Conservation (phyloP, 352 stramenopile species). For the Phytophthora syringae region DNA sequence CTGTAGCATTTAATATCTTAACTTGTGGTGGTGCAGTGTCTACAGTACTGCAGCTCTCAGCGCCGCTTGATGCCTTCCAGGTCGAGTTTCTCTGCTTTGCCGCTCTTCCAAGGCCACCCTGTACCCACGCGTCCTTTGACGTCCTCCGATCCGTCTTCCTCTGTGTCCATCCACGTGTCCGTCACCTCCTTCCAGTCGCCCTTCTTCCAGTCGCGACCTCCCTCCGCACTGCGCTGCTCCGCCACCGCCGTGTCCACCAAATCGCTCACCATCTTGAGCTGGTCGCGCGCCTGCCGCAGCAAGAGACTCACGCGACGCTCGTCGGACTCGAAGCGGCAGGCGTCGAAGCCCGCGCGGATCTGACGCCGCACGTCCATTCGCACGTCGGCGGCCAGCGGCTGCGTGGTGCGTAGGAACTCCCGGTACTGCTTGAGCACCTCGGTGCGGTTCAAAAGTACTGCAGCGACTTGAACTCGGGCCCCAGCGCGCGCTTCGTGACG, state of each 20-base stretch:
- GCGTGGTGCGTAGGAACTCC: slow-evolving; percentile 66
- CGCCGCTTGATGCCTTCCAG: slow-evolving; percentile 62
- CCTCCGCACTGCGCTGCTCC: slow-evolving; percentile 39
- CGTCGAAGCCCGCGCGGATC: slow-evolving; percentile 66
- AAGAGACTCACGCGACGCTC: slow-evolving; percentile 55
- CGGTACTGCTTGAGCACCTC: slow-evolving; percentile 68
- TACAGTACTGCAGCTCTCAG: slow-evolving; percentile 11
- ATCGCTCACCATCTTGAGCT: slow-evolving; percentile 76
- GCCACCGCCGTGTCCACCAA: slow-evolving; percentile 71
- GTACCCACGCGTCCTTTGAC: slow-evolving; percentile 65
- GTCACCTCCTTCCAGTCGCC: slow-evolving; percentile 18
- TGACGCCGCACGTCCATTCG: slow-evolving; percentile 63
- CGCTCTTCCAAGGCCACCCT: slow-evolving; percentile 74
- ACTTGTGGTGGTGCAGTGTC: not conserved
- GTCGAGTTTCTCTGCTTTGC: slow-evolving; percentile 56
- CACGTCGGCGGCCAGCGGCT: slow-evolving; percentile 50
- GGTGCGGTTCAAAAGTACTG: slow-evolving; percentile 80
- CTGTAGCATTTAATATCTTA: slow-evolving; percentile 40
- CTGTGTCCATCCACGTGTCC: slow-evolving; percentile 49
- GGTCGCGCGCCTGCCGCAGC: slow-evolving; percentile 60
- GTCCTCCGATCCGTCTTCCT: slow-evolving; percentile 47
- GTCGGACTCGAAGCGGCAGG: slow-evolving; percentile 55
- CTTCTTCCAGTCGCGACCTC: slow-evolving; percentile 32
- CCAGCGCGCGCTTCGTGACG: slow-evolving; percentile 29
- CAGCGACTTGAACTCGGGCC: slow-evolving; percentile 64